Evolutionary conservation across 2,329 filamentous ascomycete genomes (phyloP), one percentile per base, ranked within the genome.

Genomic region (Penicillium sp.): DNA sequence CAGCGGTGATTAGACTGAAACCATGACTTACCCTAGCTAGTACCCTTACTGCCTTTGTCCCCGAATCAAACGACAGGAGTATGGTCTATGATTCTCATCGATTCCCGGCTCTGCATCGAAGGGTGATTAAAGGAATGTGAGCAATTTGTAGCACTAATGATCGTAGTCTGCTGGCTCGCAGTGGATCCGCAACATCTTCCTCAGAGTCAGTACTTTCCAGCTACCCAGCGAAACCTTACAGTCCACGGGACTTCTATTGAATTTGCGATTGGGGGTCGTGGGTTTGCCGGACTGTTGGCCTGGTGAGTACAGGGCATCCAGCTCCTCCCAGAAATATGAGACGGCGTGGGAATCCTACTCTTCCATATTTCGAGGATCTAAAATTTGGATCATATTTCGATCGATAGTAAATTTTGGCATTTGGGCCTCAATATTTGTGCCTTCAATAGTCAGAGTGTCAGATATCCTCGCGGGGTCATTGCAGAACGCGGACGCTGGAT

Each of bases 11-110:
- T 30, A 37, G 46, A 45, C 33, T 59, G 57, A 59, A 55, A 59
- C 57, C 43, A 10, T 37, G 45, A 55, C 43, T 43, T 40, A 33
- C 48, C 53, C 37, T 57, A 26, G 51, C 43, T 28, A 59, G 37
- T 13, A 51, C 53, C 60, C 57, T 62, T 56, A 43, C 60, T 59
- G 57, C 43, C 35, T 26, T 19, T 59, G 16, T 49, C 25, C 19
- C 35, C 33, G 19, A 52, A 37, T 53, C 51, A 58, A 58, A 33
- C 33, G 43, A 37, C 42, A 38, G 42, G 35, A 46, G 48, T 35
- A 42, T 19, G 25, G 28, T 54, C 30, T 13, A n/a, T 51, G 28
- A 51, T 11, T 33, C 28, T 51, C 16, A 11, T 33, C 33, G 46
- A 33, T 49, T 33, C 16, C 28, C 10, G 46, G 16, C 30, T 19